These are phyloP conservation scores for Aphanomyces cochlioides DNA, from an alignment of 352 stramenopile species.

Conservation along the genomic window DNA sequence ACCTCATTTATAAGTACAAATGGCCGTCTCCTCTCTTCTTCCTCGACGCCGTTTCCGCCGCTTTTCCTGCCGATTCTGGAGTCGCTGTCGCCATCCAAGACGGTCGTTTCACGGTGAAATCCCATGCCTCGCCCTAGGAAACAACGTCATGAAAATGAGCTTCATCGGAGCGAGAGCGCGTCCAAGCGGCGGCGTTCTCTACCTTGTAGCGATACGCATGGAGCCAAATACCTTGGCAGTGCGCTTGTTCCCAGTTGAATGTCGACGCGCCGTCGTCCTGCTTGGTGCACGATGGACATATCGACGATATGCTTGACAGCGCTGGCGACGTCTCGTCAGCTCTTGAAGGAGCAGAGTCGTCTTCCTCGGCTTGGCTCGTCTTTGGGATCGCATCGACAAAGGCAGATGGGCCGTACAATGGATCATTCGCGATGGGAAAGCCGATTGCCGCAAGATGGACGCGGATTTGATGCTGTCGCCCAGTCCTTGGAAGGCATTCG, in stretches of 20 bases:
- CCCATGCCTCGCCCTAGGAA: background rate
- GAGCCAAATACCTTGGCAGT: conserved; percentile 43
- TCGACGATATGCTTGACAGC: background rate
- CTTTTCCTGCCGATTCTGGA: too few species aligned
- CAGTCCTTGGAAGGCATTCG: conserved; percentile 23
- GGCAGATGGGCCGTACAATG: conserved; percentile 19
- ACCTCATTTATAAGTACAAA: too few species aligned
- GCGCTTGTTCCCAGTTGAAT: conserved; percentile 32
- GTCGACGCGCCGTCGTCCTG: conserved; percentile 20
- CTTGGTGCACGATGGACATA: conserved; percentile 32
- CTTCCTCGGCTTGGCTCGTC: too few species aligned
- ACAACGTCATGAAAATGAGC: too few species aligned
- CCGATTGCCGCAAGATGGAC: conserved; percentile 30
- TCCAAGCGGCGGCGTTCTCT: too few species aligned
- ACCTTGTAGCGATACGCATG: conserved; percentile 37
- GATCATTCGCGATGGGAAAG: conserved; percentile 33
- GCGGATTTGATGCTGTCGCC: conserved; percentile 33
- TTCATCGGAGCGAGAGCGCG: too few species aligned
- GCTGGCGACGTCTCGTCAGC: background rate
- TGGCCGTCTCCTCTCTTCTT: too few species aligned
- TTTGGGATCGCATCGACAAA: background rate
- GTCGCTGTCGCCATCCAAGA: background rate
- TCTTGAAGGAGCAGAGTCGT: background rate
- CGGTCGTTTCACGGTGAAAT: background rate
- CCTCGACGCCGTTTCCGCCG: too few species aligned